Evolutionary conservation across 1,284 basidiomycete species (phyloP).

Genomic region (Boletellus deceptivus): DNA sequence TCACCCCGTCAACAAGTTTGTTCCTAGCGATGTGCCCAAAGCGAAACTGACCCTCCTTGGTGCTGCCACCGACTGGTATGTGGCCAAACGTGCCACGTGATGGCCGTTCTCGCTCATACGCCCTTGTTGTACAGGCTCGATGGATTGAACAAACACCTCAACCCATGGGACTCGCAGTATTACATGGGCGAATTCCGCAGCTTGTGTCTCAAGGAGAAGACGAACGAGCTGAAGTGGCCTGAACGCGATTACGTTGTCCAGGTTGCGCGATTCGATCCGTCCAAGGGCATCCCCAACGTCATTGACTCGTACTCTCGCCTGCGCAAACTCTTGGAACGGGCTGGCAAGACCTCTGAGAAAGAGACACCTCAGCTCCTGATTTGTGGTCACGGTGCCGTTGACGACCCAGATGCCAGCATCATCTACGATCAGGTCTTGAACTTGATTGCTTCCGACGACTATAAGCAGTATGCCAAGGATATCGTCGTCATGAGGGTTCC

Average conservation of each 20-base stretch:
- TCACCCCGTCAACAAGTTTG: slow-evolving; percentile 89
- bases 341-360: slow-evolving; percentile 45
- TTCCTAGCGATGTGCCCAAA: slow-evolving; percentile 76
- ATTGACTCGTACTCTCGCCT: slow-evolving; percentile 81
- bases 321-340: slow-evolving; percentile 56
- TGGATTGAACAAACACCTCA: slow-evolving; percentile 82
- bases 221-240: slow-evolving; percentile 77
- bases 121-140: slow-evolving; percentile 58
- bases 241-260: slow-evolving; percentile 79
- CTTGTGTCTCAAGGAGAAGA: slow-evolving; percentile 72
- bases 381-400: slow-evolving; percentile 85
- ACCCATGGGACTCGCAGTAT: slow-evolving; percentile 71
- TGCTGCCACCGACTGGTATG: slow-evolving; percentile 78
- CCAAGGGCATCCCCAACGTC: slow-evolving; percentile 76
- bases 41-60: slow-evolving; percentile 69
- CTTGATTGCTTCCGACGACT: slow-evolving; percentile 51
- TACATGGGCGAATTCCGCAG: slow-evolving; percentile 83
- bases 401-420: slow-evolving; percentile 82
- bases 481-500: slow-evolving; percentile 78
- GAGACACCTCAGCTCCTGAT: slow-evolving; percentile 78
- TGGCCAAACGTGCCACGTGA: slow-evolving; percentile 2
- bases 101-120: neutral
- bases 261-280: slow-evolving; percentile 80
- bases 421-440: slow-evolving; percentile 78
- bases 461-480: slow-evolving; percentile 59